Base-by-base conservation (phyloP, 495 filamentous ascomycete genomes). In the Talaromyces nanjingensis region DNA sequence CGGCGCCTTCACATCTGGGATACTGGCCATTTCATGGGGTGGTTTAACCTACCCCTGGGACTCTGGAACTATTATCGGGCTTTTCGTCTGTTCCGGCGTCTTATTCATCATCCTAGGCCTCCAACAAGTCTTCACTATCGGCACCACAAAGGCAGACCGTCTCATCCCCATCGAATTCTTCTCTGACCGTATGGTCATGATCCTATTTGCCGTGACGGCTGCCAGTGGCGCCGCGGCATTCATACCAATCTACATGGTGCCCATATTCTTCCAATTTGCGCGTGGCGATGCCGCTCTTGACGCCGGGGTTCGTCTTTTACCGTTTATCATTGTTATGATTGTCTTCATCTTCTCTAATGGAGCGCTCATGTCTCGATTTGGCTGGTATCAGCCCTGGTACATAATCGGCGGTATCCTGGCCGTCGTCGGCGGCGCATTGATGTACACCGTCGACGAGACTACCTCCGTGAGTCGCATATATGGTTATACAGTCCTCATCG, bases 311-410 rank as follows among this genome's bases (percentile, higher is more conserved):
- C 77, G 82, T 6, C 74, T 88, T 2, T 76, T 89, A 3, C 86
- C 88, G 2, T 86, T 82, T 60, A 76, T 88, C 57, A 55, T 80
- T 59, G 57, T 85, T 5, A 67, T 37, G 33, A 12, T 37, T 3
- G 9, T 37, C 9, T 37, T 37, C 33, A 37, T 37, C 33, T 37
- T 37, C 9, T 37, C 33, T 3, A 37, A 82, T 53, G 86, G 87
- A 27, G 74, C 71, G 4, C 63, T 85, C 20, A 78, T 90, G 64
- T 70, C 76, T 4, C 77, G 74, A 42, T 67, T 75, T 18, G 78
- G 79, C 2, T 78, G 80, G 64, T 89, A 89, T 70, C 82, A 83
- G 76, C 82, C 82, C 0, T 83, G 86, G 77, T 90, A 83, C 68
- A 58, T 84, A 4, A 57, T 76, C 2, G 79, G 77, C 1, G 83